Percentiles rank a stretch among this genome's conserved stretches.
Evolutionary conservation across 345 rosid species (phyloP).

Genomic region (Capsella bursapastoris): DNA sequence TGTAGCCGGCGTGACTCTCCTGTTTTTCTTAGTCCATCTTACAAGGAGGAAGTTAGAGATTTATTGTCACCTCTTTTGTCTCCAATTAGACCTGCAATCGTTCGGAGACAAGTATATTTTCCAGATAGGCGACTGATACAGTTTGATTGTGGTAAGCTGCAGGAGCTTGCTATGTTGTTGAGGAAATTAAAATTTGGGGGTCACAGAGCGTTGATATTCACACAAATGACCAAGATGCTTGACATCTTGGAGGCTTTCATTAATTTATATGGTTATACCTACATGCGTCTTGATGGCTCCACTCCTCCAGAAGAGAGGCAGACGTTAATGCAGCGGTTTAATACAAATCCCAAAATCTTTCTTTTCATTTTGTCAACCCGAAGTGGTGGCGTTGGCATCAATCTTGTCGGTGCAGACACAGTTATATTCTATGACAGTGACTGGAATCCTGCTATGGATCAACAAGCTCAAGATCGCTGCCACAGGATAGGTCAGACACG

Average conservation of each 20-base stretch:
- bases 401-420: slow-evolving; percentile 99
- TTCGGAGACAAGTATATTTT: slow-evolving; percentile 92
- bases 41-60: slow-evolving; percentile 67
- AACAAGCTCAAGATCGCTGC: slow-evolving; percentile 99
- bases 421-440: slow-evolving; percentile 99
- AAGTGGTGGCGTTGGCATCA: slow-evolving; percentile 99
- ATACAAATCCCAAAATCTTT: slow-evolving; percentile 95
- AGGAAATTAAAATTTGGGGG: slow-evolving; percentile 93
- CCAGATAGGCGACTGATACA: slow-evolving; percentile 98
- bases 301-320: slow-evolving; percentile 99
- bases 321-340: slow-evolving; percentile 99
- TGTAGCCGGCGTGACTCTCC: slow-evolving; percentile 69
- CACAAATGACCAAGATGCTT: slow-evolving; percentile 99
- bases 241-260: slow-evolving; percentile 97
- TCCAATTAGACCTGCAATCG: slow-evolving; percentile 94
- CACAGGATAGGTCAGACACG: slow-evolving; percentile 99
- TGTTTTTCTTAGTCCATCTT: slow-evolving; percentile 66
- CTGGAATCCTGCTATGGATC: slow-evolving; percentile 99
- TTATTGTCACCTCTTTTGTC: slow-evolving; percentile 74
- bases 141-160: slow-evolving; percentile 99
- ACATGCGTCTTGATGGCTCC: slow-evolving; percentile 99
- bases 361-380: slow-evolving; percentile 98
- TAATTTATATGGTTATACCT: slow-evolving; percentile 92
- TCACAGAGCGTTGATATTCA: slow-evolving; percentile 95
- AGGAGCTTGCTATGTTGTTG: slow-evolving; percentile 87